phyloP scores from a whole-genome alignment of 2,329 filamentous ascomycete genomes.

The Ambrosiella cleistominuta region DNA sequence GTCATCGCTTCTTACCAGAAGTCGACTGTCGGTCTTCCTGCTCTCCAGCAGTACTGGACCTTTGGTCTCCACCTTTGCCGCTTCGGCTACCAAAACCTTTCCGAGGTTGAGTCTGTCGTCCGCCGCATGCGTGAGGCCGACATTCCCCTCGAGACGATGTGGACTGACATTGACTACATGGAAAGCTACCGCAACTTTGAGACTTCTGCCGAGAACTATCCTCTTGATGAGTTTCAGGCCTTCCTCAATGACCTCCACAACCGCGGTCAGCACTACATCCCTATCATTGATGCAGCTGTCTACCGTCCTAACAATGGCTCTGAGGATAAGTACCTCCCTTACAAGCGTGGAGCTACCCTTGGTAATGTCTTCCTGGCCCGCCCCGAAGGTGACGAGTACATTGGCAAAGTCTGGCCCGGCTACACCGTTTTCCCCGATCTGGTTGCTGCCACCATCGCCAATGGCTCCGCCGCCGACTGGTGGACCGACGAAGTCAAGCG shows the following conservation, averaged over 20 bases:
- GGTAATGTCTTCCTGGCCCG: constrained; percentile 37
- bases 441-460: constrained; percentile 37
- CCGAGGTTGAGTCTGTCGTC: constrained; percentile 46
- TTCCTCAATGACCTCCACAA: constrained; percentile 44
- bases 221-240: constrained; percentile 11
- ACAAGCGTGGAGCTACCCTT: constrained; percentile 38
- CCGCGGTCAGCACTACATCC: constrained; percentile 49
- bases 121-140: constrained; percentile 44
- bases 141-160: constrained; percentile 59
- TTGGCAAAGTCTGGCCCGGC: constrained; percentile 58
- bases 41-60: constrained; percentile 66
- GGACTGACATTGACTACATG: constrained; percentile 61
- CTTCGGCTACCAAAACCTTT: constrained; percentile 62
- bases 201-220: constrained; percentile 33
- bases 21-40: constrained; percentile 50
- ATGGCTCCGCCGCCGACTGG: constrained; percentile 47
- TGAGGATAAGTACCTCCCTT: constrained; percentile 39
- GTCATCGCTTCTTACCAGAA: constrained; percentile 55
- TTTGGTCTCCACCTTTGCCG: constrained; percentile 66
- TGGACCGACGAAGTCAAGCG: constrained; percentile 45
- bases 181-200: constrained; percentile 37
- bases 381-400: constrained; percentile 36
- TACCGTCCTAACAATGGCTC: constrained; percentile 59
- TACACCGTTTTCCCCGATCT: constrained; percentile 57
- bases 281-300: constrained; percentile 56